Conservation (phyloP, 306 rosid species). For the Macrotyloma uniflorum region DNA sequence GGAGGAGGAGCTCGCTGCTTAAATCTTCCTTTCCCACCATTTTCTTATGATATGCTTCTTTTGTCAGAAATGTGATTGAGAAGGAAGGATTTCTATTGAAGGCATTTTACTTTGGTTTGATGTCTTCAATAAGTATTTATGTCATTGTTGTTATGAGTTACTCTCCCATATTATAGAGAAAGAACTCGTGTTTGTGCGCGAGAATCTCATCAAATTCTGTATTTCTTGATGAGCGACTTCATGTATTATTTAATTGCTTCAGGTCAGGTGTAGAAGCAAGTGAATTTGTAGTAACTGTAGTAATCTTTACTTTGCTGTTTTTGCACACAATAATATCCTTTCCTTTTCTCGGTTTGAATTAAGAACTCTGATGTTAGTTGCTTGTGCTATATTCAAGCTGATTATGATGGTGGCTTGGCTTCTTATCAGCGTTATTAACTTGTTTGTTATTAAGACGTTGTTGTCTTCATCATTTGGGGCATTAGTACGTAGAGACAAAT, state of each 20-base stretch:
- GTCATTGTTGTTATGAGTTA: too few relatives aligned
- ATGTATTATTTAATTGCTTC: background rate
- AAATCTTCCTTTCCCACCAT: background rate
- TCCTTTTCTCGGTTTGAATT: background rate
- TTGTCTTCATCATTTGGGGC: background rate
- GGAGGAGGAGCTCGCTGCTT: conserved; percentile 63
- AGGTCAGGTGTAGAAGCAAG: conserved; percentile 31
- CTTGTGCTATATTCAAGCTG: background rate
- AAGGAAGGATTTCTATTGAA: too few relatives aligned
- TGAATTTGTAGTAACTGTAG: background rate
- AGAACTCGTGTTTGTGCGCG: too few relatives aligned
- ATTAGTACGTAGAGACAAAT: conserved; percentile 33
- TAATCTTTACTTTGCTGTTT: background rate
- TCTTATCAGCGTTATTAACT: background rate
- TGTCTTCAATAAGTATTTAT: too few relatives aligned
- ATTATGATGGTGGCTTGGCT: background rate
- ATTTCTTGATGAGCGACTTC: conserved; percentile 27
- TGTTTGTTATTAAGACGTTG: background rate
- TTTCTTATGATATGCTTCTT: too few relatives aligned
- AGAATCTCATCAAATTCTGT: too few relatives aligned
- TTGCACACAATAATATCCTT: background rate
- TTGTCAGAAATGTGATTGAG: too few relatives aligned
- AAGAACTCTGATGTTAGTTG: background rate
- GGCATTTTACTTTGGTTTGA: too few relatives aligned
- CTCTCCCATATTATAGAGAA: background rate